phyloP scores from a whole-genome alignment of 2,329 filamentous ascomycete species.

The Diplocarpon mali region DNA sequence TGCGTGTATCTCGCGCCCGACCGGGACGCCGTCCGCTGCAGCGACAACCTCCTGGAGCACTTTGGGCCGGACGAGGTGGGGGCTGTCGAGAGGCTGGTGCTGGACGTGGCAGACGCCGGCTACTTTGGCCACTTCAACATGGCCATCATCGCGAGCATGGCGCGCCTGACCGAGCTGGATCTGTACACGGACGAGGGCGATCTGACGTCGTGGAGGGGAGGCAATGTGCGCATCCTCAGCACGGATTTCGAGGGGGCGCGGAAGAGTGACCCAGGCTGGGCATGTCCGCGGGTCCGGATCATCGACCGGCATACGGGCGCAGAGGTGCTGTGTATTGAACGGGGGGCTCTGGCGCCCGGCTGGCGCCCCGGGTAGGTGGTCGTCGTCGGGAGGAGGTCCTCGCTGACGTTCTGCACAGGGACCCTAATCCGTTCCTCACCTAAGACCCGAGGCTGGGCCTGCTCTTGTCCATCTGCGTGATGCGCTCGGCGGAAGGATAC shows the following conservation, averaged over 20 bases:
- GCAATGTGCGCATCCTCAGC: slow-evolving; percentile 8
- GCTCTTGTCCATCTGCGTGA: no score
- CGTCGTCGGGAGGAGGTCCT: no score
- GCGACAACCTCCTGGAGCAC: slow-evolving; percentile 15
- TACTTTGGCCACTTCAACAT: slow-evolving; percentile 24
- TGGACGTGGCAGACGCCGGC: slow-evolving; percentile 17
- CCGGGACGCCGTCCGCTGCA: slow-evolving; percentile 15
- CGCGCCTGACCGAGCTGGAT: slow-evolving; percentile 15
- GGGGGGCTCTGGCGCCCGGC: slow-evolving; percentile 15
- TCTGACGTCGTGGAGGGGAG: slow-evolving; percentile 6
- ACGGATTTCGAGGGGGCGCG: slow-evolving; percentile 16
- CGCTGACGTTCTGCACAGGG: no score
- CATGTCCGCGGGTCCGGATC: slow-evolving; percentile 19
- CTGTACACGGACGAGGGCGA: slow-evolving; percentile 7
- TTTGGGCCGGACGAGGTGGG: slow-evolving; percentile 9
- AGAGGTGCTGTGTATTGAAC: slow-evolving; percentile 10
- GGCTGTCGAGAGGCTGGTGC: slow-evolving; percentile 12
- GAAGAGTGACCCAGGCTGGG: slow-evolving; percentile 16
- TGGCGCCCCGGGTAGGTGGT: slow-evolving; percentile 14
- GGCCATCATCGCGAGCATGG: slow-evolving; percentile 17
- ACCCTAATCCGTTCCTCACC: no score
- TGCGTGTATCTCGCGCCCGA: slow-evolving; percentile 17
- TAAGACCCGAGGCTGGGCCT: no score
- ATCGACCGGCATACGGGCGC: slow-evolving; percentile 11
- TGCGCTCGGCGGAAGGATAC: no score